Conservation (phyloP, 2,329 filamentous ascomycete species). For the Penicillium capsulatum region DNA sequence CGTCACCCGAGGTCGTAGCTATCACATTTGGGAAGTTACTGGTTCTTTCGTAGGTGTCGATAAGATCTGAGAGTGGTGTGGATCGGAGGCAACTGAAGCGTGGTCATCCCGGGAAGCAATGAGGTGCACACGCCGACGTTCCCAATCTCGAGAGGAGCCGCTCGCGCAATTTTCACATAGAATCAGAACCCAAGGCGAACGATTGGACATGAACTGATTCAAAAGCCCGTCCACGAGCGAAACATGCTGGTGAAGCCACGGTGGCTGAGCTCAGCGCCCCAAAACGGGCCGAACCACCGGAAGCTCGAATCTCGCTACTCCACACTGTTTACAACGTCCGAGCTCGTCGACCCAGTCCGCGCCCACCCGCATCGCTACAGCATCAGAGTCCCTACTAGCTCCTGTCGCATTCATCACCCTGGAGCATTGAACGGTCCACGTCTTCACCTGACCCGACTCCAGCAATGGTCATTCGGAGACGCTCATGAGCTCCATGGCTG, state of each 20-base stretch:
- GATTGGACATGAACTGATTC: too few relatives aligned
- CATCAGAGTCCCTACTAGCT: neutral
- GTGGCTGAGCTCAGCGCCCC: constrained; percentile 7
- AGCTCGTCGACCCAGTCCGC: constrained; percentile 7
- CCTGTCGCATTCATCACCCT: neutral
- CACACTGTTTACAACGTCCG: constrained; percentile 15
- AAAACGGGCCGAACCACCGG: constrained; percentile 10
- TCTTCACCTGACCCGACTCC: constrained; percentile 21
- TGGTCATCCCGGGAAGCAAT: too few relatives aligned
- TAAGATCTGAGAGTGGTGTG: neutral
- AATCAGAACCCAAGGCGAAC: neutral
- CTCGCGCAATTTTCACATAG: too few relatives aligned
- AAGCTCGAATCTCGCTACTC: constrained; percentile 5
- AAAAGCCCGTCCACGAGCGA: too few relatives aligned
- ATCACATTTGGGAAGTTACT: neutral
- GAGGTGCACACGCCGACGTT: too few relatives aligned
- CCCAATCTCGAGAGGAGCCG: too few relatives aligned
- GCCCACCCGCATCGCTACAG: constrained; percentile 2
- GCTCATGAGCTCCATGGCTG: constrained; percentile 67
- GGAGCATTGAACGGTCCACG: too few relatives aligned
- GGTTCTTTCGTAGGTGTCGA: too few relatives aligned
- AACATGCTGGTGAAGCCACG: constrained; percentile 6
- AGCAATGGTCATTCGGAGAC: constrained; percentile 52
- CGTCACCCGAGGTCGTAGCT: neutral
- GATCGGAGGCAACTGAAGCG: neutral